Evolutionary conservation across 116 monocot genomes (phyloP).

Genomic region (Thalassia testudinum): DNA sequence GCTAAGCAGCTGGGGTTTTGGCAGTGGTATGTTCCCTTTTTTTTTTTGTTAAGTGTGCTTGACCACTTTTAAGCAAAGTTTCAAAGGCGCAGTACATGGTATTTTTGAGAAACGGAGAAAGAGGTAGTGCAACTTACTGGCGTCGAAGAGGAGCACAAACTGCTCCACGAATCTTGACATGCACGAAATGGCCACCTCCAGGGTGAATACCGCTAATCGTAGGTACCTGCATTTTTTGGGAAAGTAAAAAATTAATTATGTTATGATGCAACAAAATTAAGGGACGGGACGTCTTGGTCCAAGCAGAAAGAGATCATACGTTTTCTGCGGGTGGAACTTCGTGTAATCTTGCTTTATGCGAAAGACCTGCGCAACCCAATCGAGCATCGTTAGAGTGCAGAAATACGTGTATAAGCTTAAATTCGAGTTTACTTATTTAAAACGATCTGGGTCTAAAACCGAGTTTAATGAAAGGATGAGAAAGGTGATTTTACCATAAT

Average conservation of each 20-base stretch:
- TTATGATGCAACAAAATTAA: no score
- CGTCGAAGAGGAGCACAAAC: constrained; percentile 76
- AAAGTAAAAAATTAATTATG: no score
- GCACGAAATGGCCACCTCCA: constrained; percentile 77
- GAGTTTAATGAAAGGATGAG: no score
- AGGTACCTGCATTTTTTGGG: constrained; percentile 22
- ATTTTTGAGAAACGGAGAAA: background rate
- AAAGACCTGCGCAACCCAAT: constrained; percentile 41
- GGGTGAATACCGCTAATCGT: constrained; percentile 73
- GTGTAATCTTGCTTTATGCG: constrained; percentile 85
- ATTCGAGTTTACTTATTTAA: no score
- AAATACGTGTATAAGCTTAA: no score
- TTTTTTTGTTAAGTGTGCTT: no score
- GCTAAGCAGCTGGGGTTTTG: no score
- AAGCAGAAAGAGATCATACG: constrained; percentile 25
- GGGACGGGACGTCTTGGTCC: no score
- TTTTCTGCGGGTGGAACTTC: constrained; percentile 76
- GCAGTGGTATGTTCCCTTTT: no score
- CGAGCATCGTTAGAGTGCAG: background rate
- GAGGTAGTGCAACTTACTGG: constrained; percentile 38
- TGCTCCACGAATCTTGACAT: constrained; percentile 80
- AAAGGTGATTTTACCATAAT: constrained; percentile 38
- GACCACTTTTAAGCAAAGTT: no score
- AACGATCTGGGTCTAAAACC: background rate
- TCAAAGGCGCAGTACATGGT: no score